Conservation (phyloP, 2,329 filamentous ascomycete species). For the Monilinia vaccinii-corymbosi region DNA sequence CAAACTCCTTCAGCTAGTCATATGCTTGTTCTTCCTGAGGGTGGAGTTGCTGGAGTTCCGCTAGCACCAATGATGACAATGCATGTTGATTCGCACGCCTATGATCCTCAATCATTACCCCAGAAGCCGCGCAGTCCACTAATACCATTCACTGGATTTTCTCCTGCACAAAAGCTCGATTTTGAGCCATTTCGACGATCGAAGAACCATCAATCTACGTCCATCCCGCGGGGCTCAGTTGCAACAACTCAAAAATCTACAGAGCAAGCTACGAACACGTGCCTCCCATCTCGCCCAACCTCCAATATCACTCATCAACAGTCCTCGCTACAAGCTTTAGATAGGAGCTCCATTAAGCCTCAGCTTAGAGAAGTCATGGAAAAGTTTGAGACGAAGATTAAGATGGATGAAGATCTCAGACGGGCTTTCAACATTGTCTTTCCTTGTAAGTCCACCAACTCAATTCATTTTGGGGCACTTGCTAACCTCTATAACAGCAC, state of each 20-base stretch:
- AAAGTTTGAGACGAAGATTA: neutral
- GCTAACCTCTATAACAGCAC: neutral
- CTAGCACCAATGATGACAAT: neutral
- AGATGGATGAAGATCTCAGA: neutral
- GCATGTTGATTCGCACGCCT: neutral
- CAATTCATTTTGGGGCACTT: neutral
- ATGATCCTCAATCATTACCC: neutral
- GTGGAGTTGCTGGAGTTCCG: neutral
- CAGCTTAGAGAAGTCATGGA: constrained; percentile 4
- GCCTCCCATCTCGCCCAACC: neutral
- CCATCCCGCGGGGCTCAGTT: neutral
- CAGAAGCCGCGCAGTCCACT: neutral
- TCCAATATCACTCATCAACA: neutral
- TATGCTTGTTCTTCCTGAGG: neutral
- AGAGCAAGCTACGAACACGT: neutral
- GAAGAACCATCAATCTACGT: neutral
- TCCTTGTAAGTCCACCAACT: neutral
- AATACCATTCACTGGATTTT: neutral
- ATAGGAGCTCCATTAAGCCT: neutral
- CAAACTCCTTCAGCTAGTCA: neutral
- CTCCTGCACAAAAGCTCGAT: neutral
- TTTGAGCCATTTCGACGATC: neutral
- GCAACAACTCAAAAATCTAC: neutral
- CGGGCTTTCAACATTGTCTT: constrained; percentile 1
- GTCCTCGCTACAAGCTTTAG: neutral